A percentile compares a stretch with the other conserved stretches of the same genome.
phyloP scores from a whole-genome alignment of 306 rosid species.

The Oemleria cerasiformis region DNA sequence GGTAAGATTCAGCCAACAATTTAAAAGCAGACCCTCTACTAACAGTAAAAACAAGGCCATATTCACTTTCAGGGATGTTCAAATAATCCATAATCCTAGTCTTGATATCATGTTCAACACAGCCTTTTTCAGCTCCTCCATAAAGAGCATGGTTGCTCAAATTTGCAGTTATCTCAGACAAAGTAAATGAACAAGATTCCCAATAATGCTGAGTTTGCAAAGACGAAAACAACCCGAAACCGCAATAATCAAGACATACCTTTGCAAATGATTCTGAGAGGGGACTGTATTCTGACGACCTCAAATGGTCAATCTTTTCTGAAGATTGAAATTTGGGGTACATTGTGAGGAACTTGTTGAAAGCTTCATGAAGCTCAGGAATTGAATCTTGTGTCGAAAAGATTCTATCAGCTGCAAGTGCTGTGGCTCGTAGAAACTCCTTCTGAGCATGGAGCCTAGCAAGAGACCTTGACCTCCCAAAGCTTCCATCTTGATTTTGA shows the following conservation, averaged over 20 bases:
- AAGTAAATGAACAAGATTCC: constrained; percentile 90
- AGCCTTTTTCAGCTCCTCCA: constrained; percentile 89
- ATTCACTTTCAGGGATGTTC: constrained; percentile 89
- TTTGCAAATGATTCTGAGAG: constrained; percentile 57
- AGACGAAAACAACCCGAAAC: constrained; percentile 83
- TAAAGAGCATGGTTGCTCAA: constrained; percentile 91
- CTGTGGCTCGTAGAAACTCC: constrained; percentile 84
- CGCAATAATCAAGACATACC: constrained; percentile 99
- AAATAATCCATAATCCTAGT: constrained; percentile 82
- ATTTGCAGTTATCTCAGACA: constrained; percentile 92
- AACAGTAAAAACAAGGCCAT: constrained; percentile 95
- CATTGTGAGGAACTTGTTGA: constrained; percentile 88
- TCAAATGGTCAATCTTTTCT: constrained; percentile 78
- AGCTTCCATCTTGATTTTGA: constrained; percentile 55
- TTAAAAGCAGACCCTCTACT: constrained; percentile 98
- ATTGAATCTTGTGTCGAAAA: constrained; percentile 65
- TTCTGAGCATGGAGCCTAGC: constrained; percentile 92
- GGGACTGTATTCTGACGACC: constrained; percentile 78
- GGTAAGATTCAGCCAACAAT: constrained; percentile 88
- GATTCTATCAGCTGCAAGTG: constrained; percentile 77
- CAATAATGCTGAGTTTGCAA: constrained; percentile 78
- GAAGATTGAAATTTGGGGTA: constrained; percentile 83
- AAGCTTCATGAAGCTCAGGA: constrained; percentile 63
- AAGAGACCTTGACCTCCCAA: constrained; percentile 85
- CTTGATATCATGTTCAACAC: constrained; percentile 80